phyloP scores from a whole-genome alignment of 441 rosid species.

The Syzygium syzygioides region DNA sequence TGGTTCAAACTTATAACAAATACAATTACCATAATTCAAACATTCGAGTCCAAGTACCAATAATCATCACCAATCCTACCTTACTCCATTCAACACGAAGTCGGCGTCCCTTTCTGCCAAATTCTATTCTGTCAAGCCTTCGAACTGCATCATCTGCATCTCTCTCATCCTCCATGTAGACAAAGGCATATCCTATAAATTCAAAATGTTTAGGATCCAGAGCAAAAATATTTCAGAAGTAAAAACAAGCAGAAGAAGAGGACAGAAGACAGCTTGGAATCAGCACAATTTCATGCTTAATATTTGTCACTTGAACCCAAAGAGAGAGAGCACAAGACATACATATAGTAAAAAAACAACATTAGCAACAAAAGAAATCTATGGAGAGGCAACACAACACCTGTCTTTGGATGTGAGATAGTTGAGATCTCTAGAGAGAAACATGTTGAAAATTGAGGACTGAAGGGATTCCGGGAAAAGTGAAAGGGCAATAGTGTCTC shows the following conservation, averaged over 20 bases:
- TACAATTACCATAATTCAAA: not conserved
- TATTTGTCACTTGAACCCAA: not conserved
- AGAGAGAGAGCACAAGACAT: not conserved
- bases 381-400: constrained; percentile 17
- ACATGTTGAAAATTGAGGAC: constrained; percentile 71
- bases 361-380: constrained; percentile 1
- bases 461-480: constrained; percentile 64
- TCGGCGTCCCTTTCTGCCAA: constrained; percentile 8
- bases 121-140: constrained; percentile 6
- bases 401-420: constrained; percentile 36
- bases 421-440: constrained; percentile 54
- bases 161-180: constrained; percentile 4
- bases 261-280: not conserved
- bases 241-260: not conserved
- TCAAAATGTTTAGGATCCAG: not conserved
- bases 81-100: constrained; percentile 18
- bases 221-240: not conserved
- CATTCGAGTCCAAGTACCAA: not conserved
- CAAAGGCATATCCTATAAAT: not conserved
- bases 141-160: constrained; percentile 5
- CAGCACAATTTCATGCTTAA: not conserved
- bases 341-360: not conserved
- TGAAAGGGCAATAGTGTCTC: constrained; percentile 60
- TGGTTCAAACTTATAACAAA: not conserved
- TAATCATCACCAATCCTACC: not conserved